A percentile compares a stretch with the other conserved stretches of the same genome.
phyloP scores from a whole-genome alignment of 2,329 filamentous ascomycete species.

The Colletotrichum falcatum region DNA sequence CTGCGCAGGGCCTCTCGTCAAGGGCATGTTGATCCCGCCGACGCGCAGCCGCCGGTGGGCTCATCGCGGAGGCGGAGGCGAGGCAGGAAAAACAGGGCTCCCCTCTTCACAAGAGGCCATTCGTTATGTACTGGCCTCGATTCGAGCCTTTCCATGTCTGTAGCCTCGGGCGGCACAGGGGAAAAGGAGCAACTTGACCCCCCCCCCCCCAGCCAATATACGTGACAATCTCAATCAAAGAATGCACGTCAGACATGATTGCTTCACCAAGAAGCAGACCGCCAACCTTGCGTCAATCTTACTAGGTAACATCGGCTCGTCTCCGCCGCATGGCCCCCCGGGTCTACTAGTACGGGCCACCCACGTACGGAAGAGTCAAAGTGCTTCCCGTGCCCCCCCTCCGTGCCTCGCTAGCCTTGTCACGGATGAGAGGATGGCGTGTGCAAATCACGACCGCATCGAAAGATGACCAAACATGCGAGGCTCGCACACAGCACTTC shows the following conservation, averaged over 20 bases:
- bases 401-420: not conserved
- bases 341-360: not conserved
- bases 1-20: not conserved
- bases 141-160: not conserved
- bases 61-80: not conserved
- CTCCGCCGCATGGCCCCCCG: not conserved
- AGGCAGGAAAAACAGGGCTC: not conserved
- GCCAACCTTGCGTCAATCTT: not conserved
- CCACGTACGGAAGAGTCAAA: not conserved
- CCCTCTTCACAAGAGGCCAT: slow-evolving; percentile 3
- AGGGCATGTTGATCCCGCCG: not conserved
- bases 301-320: not conserved
- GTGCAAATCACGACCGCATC: not conserved
- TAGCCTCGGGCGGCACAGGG: not conserved
- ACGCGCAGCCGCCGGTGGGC: slow-evolving; percentile 1
- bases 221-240: not conserved
- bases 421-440: not conserved
- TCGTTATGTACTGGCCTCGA: slow-evolving; percentile 14
- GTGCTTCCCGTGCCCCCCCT: too few species aligned
- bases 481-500: too few species aligned
- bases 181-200: not conserved
- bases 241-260: not conserved
- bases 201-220: not conserved
- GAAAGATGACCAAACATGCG: too few species aligned
- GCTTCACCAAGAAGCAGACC: not conserved